These are phyloP conservation scores for Teunomyces stri DNA, from an alignment of 805 yeast genomes.

Conservation along the genomic window DNA sequence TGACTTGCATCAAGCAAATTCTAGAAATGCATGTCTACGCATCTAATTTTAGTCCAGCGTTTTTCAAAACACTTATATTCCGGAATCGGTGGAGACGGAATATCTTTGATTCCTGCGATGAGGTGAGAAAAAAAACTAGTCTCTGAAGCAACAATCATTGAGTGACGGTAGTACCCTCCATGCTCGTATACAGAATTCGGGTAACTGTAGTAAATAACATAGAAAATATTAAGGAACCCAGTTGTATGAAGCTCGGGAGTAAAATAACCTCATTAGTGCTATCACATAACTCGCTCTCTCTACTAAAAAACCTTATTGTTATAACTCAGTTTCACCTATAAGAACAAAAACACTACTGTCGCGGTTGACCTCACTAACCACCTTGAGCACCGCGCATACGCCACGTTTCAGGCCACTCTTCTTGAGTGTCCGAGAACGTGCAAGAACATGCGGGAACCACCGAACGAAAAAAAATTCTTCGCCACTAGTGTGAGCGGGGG, in stretches of 20 bases:
- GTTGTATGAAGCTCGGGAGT: too few relatives aligned
- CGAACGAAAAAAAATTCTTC: neutral
- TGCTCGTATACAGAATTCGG: neutral
- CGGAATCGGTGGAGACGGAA: neutral
- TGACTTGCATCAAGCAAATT: neutral
- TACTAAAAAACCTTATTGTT: too few relatives aligned
- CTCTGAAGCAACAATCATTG: neutral
- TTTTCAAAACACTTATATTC: neutral
- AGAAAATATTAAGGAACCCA: too few relatives aligned
- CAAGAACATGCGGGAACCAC: neutral
- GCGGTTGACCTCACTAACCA: neutral
- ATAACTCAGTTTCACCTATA: neutral
- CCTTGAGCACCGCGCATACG: neutral
- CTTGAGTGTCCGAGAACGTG: neutral
- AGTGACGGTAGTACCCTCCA: neutral
- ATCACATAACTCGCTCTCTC: neutral
- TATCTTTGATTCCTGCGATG: neutral
- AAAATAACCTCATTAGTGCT: neutral
- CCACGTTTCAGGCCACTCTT: conserved; percentile 1
- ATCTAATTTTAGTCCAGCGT: neutral
- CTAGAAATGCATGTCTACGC: neutral
- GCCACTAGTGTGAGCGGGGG: neutral
- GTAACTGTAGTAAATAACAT: neutral
- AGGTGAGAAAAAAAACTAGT: neutral
- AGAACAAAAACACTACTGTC: neutral